A percentile compares a stretch with the other conserved stretches of the same genome.
phyloP scores from a whole-genome alignment of 805 yeast genomes.

The Starmerella floris region DNA sequence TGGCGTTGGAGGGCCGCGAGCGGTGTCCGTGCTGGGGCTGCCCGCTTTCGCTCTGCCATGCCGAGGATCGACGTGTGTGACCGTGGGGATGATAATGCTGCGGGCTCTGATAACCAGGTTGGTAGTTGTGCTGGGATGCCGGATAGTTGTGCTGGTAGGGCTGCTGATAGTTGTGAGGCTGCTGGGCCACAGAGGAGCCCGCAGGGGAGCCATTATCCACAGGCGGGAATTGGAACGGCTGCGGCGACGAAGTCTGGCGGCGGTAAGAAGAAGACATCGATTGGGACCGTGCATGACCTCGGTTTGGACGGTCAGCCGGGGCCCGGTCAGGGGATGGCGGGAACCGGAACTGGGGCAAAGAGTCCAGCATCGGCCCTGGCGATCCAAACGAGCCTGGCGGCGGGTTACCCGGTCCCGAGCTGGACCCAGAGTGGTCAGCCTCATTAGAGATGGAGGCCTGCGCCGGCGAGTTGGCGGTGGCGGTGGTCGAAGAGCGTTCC shows the following conservation, averaged over 20 bases:
- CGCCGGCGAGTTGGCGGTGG: no score
- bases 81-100: background rate
- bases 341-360: slow-evolving; percentile 45
- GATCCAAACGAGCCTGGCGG: no score
- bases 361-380: background rate
- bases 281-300: slow-evolving; percentile 15
- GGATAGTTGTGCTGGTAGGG: background rate
- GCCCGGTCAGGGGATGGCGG: slow-evolving; percentile 32
- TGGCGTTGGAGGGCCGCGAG: slow-evolving; percentile 14
- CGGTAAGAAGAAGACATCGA: slow-evolving; percentile 20
- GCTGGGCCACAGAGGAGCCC: no score
- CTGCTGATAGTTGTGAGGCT: background rate
- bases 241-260: slow-evolving; percentile 18
- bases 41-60: no score
- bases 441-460: no score
- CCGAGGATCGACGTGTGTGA: background rate
- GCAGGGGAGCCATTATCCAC: no score
- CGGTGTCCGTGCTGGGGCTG: slow-evolving; percentile 9
- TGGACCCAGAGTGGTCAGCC: background rate
- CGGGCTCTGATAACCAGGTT: background rate
- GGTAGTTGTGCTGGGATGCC: background rate
- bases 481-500: slow-evolving; percentile 38
- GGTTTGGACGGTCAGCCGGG: no score
- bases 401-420: no score
- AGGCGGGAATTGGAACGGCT: slow-evolving; percentile 20